phyloP scores from a whole-genome alignment of 768 basidiomycete species.

The Butyriboletus loyo region DNA sequence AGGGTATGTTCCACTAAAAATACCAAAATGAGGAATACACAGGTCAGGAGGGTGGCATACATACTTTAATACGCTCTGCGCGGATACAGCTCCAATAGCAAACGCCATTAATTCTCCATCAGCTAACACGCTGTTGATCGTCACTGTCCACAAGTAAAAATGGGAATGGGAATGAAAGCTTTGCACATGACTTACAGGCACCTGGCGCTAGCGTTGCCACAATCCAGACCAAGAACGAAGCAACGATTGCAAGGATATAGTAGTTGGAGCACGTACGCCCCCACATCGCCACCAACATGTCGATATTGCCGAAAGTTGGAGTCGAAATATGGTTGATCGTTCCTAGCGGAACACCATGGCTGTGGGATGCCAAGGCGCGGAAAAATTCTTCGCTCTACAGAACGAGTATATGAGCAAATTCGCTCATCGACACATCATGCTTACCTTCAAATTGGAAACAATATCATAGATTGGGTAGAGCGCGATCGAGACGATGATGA shows the following conservation, averaged over 20 bases:
- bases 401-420: background rate
- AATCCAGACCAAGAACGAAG: constrained; percentile 21
- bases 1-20: constrained; percentile 4
- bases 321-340: constrained; percentile 22
- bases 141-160: constrained; percentile 9
- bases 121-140: constrained; percentile 18
- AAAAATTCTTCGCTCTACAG: constrained; percentile 31
- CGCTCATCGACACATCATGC: background rate
- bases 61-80: constrained; percentile 27
- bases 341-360: constrained; percentile 22
- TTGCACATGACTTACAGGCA: constrained; percentile 15
- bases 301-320: constrained; percentile 19
- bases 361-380: constrained; percentile 12
- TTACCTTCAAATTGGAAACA: constrained; percentile 18
- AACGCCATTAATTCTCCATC: constrained; percentile 24
- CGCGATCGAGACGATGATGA: constrained; percentile 28
- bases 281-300: constrained; percentile 15
- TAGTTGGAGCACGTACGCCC: constrained; percentile 20
- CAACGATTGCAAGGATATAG: constrained; percentile 16
- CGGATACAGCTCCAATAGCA: constrained; percentile 18
- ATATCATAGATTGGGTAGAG: constrained; percentile 22
- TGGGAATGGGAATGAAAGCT: background rate
- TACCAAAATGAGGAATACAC: background rate
- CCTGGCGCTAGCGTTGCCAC: constrained; percentile 24
- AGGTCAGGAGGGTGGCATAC: background rate